Evolutionary conservation across 164 flowering plant genomes (phyloP), one percentile per base, ranked within the genome.

Genomic region (Stephania japonica): DNA sequence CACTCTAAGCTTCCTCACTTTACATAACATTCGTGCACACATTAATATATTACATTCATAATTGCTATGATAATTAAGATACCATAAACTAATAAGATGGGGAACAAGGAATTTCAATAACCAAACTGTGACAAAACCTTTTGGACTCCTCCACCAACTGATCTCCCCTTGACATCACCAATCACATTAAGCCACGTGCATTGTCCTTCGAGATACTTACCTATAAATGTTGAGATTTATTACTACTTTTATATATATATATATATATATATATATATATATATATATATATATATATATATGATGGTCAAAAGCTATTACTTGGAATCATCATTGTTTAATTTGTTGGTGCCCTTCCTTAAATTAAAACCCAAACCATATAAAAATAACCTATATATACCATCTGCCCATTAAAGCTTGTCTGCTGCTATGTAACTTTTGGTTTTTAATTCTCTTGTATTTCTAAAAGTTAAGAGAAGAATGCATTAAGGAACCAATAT

Each of bases 301-400:
- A 32, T 47, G 64, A 19, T 61, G 76, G 85, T 81, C 84, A 81
- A 85, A 83, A 77, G 66, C 69, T 62, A 61, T 75, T 53, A 42
- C 69, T 73, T 78, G 82, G 87, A 78, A 78, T 84, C 77, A 77
- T 82, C 77, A 68, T 74, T 70, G 26, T 65, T 72, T 75, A 65
- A 67, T 66, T 77, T 79, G 73, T 72, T 12, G 50, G 14, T 44
- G 50, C 50, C 50, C 7, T 44, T 44, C 50, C 50, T 44, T 44
- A 44, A 13, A 8, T 44, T 44, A 44, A 8, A 44, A 44, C 10
- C 3, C 38, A 44, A 44, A 44, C 14, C 50, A 44, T 8, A 8
- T 44, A 44, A 8, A 8, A 44, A 44, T 8, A 44, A 44, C 61
- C 61, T 53, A 53, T 53, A 32, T 32, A 32, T 32, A 32, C 61